These are phyloP conservation scores for Ceraceosorus guamensis DNA, from an alignment of 1,284 basidiomycete genomes.

Conservation along the genomic window DNA sequence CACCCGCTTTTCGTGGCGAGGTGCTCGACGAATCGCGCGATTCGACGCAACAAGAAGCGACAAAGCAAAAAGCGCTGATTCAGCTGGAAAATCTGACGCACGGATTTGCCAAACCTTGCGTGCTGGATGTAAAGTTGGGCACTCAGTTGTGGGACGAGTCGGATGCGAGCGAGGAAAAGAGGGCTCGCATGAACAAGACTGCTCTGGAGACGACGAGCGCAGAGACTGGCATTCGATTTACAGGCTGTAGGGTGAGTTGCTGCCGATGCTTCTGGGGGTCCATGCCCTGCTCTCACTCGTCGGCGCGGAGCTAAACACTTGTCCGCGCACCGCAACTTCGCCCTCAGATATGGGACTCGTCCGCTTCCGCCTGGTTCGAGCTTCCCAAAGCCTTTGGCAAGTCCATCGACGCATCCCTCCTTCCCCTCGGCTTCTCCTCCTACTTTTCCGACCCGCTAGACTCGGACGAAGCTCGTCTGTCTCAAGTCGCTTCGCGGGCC, in stretches of 20 bases:
- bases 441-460: slow-evolving; percentile 62
- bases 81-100: slow-evolving; percentile 75
- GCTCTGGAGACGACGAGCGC: slow-evolving; percentile 66
- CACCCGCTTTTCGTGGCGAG: slow-evolving; percentile 46
- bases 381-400: slow-evolving; percentile 76
- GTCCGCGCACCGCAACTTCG: no score
- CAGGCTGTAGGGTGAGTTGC: slow-evolving; percentile 59
- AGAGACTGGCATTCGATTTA: slow-evolving; percentile 70
- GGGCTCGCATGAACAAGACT: slow-evolving; percentile 65
- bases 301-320: no score
- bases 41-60: slow-evolving; percentile 56
- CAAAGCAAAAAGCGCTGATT: no score
- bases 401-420: slow-evolving; percentile 59
- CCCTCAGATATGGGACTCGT: no score
- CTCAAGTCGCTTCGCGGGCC: background rate
- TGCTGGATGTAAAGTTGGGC: slow-evolving; percentile 87
- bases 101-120: slow-evolving; percentile 69
- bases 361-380: no score
- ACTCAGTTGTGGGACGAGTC: slow-evolving; percentile 69
- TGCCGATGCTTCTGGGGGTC: no score
- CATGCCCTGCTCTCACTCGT: no score
- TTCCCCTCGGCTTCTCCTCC: slow-evolving; percentile 65
- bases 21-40: no score
- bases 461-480: background rate
- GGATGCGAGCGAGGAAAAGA: slow-evolving; percentile 66